Conservation (phyloP, 2,329 filamentous ascomycete genomes). For the Trichoderma atroviride region DNA sequence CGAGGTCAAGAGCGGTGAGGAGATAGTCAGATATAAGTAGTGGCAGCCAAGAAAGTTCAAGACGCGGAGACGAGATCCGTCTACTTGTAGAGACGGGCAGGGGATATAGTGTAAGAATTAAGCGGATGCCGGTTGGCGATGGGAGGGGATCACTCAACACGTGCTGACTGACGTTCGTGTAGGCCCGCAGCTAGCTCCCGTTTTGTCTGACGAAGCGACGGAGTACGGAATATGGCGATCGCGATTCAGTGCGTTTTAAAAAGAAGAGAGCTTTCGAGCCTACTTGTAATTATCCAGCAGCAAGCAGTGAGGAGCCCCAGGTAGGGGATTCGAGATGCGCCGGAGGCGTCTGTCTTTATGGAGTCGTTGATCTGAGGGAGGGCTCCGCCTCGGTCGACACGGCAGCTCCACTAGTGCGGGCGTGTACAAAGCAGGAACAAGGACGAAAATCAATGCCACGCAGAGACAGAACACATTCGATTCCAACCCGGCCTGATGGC, state of each 20-base stretch:
- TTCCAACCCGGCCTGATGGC: slow-evolving; percentile 19
- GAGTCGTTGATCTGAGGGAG: slow-evolving; percentile 27
- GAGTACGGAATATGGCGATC: slow-evolving; percentile 12
- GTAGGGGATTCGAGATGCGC: slow-evolving; percentile 32
- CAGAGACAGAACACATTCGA: slow-evolving; percentile 17
- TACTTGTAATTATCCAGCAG: slow-evolving; percentile 3
- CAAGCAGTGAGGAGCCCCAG: slow-evolving; percentile 27
- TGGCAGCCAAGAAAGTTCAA: slow-evolving; percentile 4
- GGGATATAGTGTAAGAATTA: slow-evolving; percentile 24
- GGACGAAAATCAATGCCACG: slow-evolving; percentile 24
- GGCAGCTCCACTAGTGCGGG: slow-evolving; percentile 34
- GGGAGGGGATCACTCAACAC: slow-evolving; percentile 24
- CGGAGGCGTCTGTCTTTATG: slow-evolving; percentile 29
- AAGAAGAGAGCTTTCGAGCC: slow-evolving; percentile 9
- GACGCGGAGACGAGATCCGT: slow-evolving; percentile 23
- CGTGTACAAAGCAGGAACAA: slow-evolving; percentile 29
- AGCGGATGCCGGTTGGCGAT: slow-evolving; percentile 25
- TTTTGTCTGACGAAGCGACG: slow-evolving; percentile 18
- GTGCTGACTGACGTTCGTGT: slow-evolving; percentile 26
- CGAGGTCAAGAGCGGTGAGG: slow-evolving; percentile 16
- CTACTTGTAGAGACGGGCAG: slow-evolving; percentile 15
- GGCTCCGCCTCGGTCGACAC: slow-evolving; percentile 32
- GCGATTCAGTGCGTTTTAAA: slow-evolving; percentile 4
- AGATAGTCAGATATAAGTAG: slow-evolving; percentile 18
- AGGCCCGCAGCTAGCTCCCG: slow-evolving; percentile 22